phyloP scores from a whole-genome alignment of 495 filamentous ascomycete species.

The Apiosordaria backusii region DNA sequence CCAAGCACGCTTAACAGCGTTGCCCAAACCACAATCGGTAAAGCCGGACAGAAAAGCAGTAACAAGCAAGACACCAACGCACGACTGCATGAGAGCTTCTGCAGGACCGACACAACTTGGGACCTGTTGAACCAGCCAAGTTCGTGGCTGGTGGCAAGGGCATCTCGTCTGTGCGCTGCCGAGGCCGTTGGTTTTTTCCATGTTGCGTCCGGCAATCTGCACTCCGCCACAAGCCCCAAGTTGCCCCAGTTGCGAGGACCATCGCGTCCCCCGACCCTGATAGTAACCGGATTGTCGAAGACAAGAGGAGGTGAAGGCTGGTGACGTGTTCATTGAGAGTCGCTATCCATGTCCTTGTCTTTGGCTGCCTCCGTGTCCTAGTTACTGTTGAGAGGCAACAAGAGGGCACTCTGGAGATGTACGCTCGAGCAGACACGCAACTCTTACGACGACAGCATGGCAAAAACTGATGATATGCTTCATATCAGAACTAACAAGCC shows the following conservation, averaged over 20 bases:
- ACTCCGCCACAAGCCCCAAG: constrained; percentile 9
- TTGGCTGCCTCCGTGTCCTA: not conserved
- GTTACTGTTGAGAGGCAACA: not conserved
- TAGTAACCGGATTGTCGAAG: not conserved
- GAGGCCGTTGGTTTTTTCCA: constrained; percentile 3
- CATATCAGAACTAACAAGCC: not conserved
- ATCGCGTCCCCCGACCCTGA: constrained; percentile 4
- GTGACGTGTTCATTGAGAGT: not conserved
- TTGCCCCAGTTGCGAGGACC: not conserved
- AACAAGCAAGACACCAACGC: not conserved
- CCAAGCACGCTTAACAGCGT: not conserved
- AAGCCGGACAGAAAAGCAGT: constrained; percentile 5
- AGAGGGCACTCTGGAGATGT: not conserved
- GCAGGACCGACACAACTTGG: constrained; percentile 3
- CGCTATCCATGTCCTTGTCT: not conserved
- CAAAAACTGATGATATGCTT: not conserved
- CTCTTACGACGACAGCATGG: constrained; percentile 2
- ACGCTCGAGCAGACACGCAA: not conserved
- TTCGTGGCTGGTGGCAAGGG: constrained; percentile 2
- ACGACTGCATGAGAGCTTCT: constrained; percentile 3
- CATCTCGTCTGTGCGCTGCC: constrained; percentile 5
- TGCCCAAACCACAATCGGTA: constrained; percentile 3
- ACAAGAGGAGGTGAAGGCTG: not conserved
- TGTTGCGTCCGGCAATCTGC: constrained; percentile 1
- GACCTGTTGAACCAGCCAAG: not conserved